Evolutionary conservation across 164 flowering plant genomes (phyloP), one percentile per base, ranked within the genome.

Genomic region (Cinnamomum chago): DNA sequence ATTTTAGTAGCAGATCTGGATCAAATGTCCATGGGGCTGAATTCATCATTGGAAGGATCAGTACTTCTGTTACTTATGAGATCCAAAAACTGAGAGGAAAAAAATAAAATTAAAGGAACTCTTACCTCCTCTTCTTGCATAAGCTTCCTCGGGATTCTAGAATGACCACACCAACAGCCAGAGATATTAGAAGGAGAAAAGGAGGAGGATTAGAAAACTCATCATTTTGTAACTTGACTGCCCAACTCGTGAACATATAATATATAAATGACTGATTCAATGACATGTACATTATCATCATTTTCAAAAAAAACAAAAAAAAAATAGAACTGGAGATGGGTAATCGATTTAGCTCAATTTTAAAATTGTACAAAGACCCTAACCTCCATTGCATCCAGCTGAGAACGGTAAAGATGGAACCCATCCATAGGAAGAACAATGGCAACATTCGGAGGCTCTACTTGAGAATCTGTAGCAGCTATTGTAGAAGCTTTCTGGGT

Each of bases 41-140:
- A 82, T 68, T 79, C 70, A 82, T 50, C 74, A 82, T 70, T 58
- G 40, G 65, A 74, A 77, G 50, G 70, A 68, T 82, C 78, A 80
- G 62, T 15, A 24, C 17, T 58, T 66, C 58, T 13, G 28, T 25
- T 60, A 27, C 22, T 50, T 65, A 67, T n/a, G 72, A 67, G 28
- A 65, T 23, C 6, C 73, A 18, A 52, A 75, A 50, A 10, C 35
- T 62, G 71, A 62, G 28, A 78, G 17, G 35, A 30, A 30, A 65
- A 50, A 58, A 62, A 22, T 67, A 62, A 72, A 10, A 30, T 30
- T 35, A 73, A 25, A 76, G 75, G 64, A 76, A 75, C 40, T 35
- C 89, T 90, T 81, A 95, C 99, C 96, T 89, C 99, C 98, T 70
- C 99, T 87, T 87, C 99, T 93, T 76, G 99, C 97, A 87, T 95